A percentile compares a stretch with the other conserved stretches of the same genome.
These are phyloP conservation scores for Podaxis sp. DNA, from an alignment of 768 basidiomycete species.

Conservation along the genomic window DNA sequence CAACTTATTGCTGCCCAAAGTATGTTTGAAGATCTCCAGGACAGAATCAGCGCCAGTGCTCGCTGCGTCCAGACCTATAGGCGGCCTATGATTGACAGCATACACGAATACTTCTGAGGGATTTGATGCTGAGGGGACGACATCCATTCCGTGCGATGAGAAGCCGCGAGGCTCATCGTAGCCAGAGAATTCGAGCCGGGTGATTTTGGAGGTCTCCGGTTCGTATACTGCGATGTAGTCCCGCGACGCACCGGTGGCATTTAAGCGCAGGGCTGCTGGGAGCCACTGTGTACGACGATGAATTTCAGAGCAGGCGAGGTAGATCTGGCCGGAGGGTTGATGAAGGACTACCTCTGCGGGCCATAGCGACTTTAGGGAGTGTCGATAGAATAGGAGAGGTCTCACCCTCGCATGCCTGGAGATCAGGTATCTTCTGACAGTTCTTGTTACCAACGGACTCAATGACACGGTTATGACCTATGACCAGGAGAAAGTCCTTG, in stretches of 20 bases:
- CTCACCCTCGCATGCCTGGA: conserved; percentile 68
- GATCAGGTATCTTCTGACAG: conserved; percentile 46
- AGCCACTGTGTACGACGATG: conserved; percentile 46
- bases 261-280: conserved; percentile 35
- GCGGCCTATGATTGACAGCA: conserved; percentile 67
- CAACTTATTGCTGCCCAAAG: conserved; percentile 36
- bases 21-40: conserved; percentile 65
- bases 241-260: conserved; percentile 33
- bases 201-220: conserved; percentile 38
- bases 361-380: neutral
- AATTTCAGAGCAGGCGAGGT: conserved; percentile 58
- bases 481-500: conserved; percentile 35
- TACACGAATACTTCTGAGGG: conserved; percentile 55
- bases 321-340: conserved; percentile 50
- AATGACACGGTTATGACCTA: conserved; percentile 43
- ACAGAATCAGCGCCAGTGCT: conserved; percentile 64
- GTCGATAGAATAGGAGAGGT: neutral
- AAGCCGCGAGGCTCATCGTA: conserved; percentile 39
- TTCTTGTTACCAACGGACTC: conserved; percentile 40
- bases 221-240: conserved; percentile 65
- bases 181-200: conserved; percentile 37
- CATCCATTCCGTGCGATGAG: conserved; percentile 65
- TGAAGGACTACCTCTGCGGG: conserved; percentile 54
- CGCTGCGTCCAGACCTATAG: conserved; percentile 30
- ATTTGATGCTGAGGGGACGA: conserved; percentile 48